Conservation (phyloP, 2,329 filamentous ascomycete genomes). For the Cladosporium sp. region DNA sequence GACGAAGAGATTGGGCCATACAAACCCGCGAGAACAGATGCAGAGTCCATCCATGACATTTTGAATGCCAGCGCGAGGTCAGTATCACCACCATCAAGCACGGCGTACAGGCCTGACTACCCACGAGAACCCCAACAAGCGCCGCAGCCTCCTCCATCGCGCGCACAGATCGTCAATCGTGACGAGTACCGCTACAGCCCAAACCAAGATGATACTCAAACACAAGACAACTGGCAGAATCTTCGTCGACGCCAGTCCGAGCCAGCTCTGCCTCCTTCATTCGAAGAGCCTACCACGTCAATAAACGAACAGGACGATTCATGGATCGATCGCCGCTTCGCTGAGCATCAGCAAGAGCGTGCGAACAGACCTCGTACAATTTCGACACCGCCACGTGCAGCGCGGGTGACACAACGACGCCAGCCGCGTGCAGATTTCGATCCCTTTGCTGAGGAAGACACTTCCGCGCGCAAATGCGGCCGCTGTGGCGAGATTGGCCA, state of each 20-base stretch:
- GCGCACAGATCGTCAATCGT: not conserved
- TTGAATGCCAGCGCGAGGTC: not conserved
- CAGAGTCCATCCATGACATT: slow-evolving; percentile 8
- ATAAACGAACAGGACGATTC: slow-evolving; percentile 16
- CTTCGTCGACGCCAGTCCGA: slow-evolving; percentile 23
- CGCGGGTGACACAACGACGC: not conserved
- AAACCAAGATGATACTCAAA: not conserved
- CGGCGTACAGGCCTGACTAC: slow-evolving; percentile 4
- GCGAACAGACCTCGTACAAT: slow-evolving; percentile 1
- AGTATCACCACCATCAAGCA: not conserved
- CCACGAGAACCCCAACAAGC: slow-evolving; percentile 1
- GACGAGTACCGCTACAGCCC: slow-evolving; percentile 1
- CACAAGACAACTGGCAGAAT: slow-evolving; percentile 29
- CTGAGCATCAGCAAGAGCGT: slow-evolving; percentile 21
- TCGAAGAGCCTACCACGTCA: slow-evolving; percentile 2
- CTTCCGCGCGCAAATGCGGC: slow-evolving; percentile 16
- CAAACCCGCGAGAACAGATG: not conserved
- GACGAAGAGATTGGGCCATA: not conserved
- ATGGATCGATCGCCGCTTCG: slow-evolving; percentile 26
- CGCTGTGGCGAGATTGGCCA: slow-evolving; percentile 27
- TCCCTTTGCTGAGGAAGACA: not conserved
- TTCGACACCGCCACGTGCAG: not conserved
- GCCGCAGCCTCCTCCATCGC: not conserved
- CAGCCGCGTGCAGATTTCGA: not conserved
- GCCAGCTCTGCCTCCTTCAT: not conserved